Conservation (phyloP, 345 rosid genomes). For the Adansonia digitata region DNA sequence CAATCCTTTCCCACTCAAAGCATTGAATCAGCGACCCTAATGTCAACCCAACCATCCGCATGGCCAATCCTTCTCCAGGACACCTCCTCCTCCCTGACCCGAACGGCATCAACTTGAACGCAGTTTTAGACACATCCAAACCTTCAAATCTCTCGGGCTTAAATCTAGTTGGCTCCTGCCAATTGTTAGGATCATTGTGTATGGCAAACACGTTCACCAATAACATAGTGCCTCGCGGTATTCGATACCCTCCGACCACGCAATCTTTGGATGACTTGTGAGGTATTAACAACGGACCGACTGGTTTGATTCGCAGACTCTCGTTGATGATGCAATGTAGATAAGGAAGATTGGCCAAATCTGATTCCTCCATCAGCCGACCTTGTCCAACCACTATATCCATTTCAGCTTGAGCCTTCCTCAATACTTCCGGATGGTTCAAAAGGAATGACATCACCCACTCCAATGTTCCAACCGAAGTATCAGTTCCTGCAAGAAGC, state of each 20-base stretch:
- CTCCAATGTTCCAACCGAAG: slow-evolving; percentile 16
- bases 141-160: slow-evolving; percentile 24
- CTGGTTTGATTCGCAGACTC: slow-evolving; percentile 13
- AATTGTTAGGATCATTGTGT: slow-evolving; percentile 27
- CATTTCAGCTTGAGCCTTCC: slow-evolving; percentile 18
- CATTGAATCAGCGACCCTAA: slow-evolving; percentile 13
- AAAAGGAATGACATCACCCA: slow-evolving; percentile 27
- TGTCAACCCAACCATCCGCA: slow-evolving; percentile 15
- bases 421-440: slow-evolving; percentile 17
- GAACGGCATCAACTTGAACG: slow-evolving; percentile 5
- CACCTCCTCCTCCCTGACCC: slow-evolving; percentile 45
- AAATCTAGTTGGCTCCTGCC: slow-evolving; percentile 17
- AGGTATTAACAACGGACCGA: slow-evolving; percentile 26
- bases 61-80: slow-evolving; percentile 24
- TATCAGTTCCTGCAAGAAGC: slow-evolving; percentile 24
- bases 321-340: slow-evolving; percentile 20
- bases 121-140: background rate
- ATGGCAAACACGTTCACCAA: slow-evolving; percentile 22
- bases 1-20: slow-evolving; percentile 15
- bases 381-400: slow-evolving; percentile 14
- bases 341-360: slow-evolving; percentile 17
- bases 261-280: slow-evolving; percentile 28
- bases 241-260: slow-evolving; percentile 15
- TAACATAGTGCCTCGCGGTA: slow-evolving; percentile 23
- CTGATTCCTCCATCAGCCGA: slow-evolving; percentile 17